phyloP scores from a whole-genome alignment of 129 eudicot genomes.

The Rutidosis leptorrhynchoides region DNA sequence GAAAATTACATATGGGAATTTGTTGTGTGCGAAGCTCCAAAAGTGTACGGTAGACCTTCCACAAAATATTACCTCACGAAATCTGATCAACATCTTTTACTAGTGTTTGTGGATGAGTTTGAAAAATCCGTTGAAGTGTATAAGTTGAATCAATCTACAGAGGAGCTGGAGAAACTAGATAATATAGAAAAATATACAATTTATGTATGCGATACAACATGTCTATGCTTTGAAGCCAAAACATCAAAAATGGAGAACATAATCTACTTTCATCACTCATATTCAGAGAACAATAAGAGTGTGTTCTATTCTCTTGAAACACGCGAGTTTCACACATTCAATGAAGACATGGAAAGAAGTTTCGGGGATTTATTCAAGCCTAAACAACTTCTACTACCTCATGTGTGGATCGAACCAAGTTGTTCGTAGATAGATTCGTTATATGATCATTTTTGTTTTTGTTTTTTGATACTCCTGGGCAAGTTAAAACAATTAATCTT shows the following conservation, averaged over 20 bases:
- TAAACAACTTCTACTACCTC: neutral
- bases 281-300: neutral
- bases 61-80: neutral
- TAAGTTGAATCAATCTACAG: constrained; percentile 6
- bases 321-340: neutral
- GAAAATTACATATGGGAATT: neutral
- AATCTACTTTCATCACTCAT: neutral
- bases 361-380: neutral
- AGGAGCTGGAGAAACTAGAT: constrained; percentile 14
- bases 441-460: too few species aligned
- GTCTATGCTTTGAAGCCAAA: neutral
- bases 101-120: neutral
- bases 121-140: constrained; percentile 22
- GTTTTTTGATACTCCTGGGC: neutral
- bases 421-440: neutral
- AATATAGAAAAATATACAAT: constrained; percentile 12
- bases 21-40: neutral
- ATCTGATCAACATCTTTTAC: constrained; percentile 18
- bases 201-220: neutral
- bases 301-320: neutral
- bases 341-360: neutral
- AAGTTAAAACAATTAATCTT: neutral
- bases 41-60: neutral
- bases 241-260: neutral
- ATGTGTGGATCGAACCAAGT: neutral